A percentile compares a stretch with the other conserved stretches of the same genome.
Evolutionary conservation across 805 yeast genomes (phyloP).

Genomic region (Candida sphagnicola): DNA sequence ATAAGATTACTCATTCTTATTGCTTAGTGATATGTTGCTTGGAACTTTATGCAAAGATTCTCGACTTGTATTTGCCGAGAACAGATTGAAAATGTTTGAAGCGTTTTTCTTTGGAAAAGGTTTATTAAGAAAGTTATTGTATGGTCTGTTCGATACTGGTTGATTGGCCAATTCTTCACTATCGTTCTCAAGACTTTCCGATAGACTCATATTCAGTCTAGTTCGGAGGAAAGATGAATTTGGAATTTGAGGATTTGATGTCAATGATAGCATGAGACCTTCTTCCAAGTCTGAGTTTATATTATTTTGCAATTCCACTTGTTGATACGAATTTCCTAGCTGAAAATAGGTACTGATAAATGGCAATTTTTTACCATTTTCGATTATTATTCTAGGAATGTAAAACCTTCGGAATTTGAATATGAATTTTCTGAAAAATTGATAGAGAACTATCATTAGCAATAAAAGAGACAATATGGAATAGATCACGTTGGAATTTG

Average conservation of each 20-base stretch:
- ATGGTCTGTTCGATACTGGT: conserved; percentile 5
- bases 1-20: background rate
- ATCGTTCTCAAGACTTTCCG: conserved; percentile 5
- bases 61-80: conserved; percentile 18
- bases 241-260: conserved; percentile 13
- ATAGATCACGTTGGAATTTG: conserved; percentile 6
- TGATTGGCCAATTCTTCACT: conserved; percentile 3
- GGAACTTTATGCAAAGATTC: conserved; percentile 21
- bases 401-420: conserved; percentile 12
- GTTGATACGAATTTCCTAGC: conserved; percentile 11
- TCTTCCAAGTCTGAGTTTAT: conserved; percentile 29
- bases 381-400: conserved; percentile 10
- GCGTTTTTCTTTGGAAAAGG: conserved; percentile 27
- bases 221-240: conserved; percentile 5
- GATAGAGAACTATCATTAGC: conserved; percentile 14
- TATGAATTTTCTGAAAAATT: conserved; percentile 9
- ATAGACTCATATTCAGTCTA: conserved; percentile 6
- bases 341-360: conserved; percentile 11
- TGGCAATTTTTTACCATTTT: conserved; percentile 18
- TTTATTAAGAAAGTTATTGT: conserved; percentile 28
- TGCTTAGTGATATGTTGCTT: conserved; percentile 14
- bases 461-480: conserved; percentile 16
- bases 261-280: conserved; percentile 23
- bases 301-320: conserved; percentile 9
- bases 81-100: conserved; percentile 4